phyloP scores from a whole-genome alignment of 148 eudicot genomes.

The Heliamphora exappendiculata region DNA sequence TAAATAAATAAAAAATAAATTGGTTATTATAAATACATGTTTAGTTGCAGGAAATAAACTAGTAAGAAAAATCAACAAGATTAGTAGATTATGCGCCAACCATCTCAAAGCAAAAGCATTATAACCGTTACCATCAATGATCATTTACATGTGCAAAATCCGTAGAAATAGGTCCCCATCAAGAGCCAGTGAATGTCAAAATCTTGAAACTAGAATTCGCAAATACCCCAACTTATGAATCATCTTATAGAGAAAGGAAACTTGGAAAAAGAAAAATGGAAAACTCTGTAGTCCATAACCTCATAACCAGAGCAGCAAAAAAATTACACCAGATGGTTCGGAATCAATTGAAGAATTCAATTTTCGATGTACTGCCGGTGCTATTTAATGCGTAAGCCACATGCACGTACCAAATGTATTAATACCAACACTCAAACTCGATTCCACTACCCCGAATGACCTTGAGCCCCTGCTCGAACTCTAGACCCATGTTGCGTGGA shows the following conservation, averaged over 20 bases:
- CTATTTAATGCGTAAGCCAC: not conserved
- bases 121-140: not conserved
- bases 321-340: not conserved
- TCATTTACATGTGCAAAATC: not conserved
- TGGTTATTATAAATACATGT: not conserved
- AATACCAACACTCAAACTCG: no score
- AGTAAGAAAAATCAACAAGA: not conserved
- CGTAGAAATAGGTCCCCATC: not conserved
- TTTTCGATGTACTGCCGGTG: not conserved
- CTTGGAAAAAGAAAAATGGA: not conserved
- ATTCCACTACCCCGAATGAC: not conserved
- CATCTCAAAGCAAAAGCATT: not conserved
- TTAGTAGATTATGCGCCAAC: not conserved
- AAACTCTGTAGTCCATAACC: no score
- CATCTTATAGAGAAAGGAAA: not conserved
- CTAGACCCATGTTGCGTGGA: no score
- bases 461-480: not conserved
- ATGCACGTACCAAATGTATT: not conserved
- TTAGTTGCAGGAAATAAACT: not conserved
- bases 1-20: not conserved
- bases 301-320: not conserved
- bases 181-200: not conserved
- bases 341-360: not conserved
- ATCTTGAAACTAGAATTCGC: not conserved
- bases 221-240: not conserved